Evolutionary conservation across 2,329 filamentous ascomycete genomes (phyloP), one percentile per base, ranked within the genome.

Genomic region (Fusarium penzigii): DNA sequence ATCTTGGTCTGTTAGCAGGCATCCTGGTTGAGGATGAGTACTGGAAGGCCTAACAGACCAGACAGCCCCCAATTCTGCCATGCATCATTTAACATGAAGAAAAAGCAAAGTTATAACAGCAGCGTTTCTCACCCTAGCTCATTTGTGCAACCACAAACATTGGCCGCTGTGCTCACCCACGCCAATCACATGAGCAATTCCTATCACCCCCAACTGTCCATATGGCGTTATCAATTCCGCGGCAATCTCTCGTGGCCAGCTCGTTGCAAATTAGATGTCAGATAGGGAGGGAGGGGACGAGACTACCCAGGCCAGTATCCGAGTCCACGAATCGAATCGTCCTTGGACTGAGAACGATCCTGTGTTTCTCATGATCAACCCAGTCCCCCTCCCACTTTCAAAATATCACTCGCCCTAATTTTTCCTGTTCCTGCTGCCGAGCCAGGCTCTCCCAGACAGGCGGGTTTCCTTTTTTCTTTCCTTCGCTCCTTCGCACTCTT

Each of bases 111-210:
- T 58, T 53, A 58, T 45, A 52, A 52, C 29, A 39, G 53, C 59
- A 61, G 53, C 52, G 52, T 7, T 25, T 25, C 20, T 25, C 54
- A 58, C 59, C 62, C 59, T 44, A 52, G 52, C 57, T 59, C 20
- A 52, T 56, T 59, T 45, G 58, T 65, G 60, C 55, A 55, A 60
- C 59, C 58, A 62, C 58, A 53, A 51, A 51, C 52, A 39, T 7
- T 25, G 20, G 20, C 20, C 20, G 53, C 56, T 55, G 56, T 60
- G 55, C 50, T 45, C 52, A 56, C 51, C 57, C 62, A 64, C 58
- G 52, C 63, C 49, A 63, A 56, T 64, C 62, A 64, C 62, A 64
- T 64, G 62, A 53, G 17, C 62, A 47, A 56, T 59, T 58, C 42
- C 51, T 61, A 58, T 55, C 58, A 60, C 55, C 55, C 48, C 49